These are phyloP conservation scores for Alternaria arbusti DNA, from an alignment of 2,329 filamentous ascomycete genomes.

Conservation along the genomic window DNA sequence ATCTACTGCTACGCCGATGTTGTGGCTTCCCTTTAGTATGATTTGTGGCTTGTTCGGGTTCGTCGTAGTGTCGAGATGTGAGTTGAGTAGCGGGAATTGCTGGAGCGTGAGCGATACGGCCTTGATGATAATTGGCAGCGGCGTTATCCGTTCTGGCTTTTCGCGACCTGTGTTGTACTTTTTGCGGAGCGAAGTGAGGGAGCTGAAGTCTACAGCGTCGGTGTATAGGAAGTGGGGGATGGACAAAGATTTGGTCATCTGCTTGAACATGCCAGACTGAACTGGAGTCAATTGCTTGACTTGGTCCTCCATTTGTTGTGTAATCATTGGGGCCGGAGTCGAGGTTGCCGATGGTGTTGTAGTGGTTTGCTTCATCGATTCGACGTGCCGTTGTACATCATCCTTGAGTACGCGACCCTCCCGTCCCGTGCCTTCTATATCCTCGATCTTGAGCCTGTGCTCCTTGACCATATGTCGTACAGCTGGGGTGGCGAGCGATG, in stretches of 20 bases:
- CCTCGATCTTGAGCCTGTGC: constrained; percentile 75
- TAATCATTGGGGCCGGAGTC: constrained; percentile 25
- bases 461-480: constrained; percentile 88
- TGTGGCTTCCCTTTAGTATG: constrained; percentile 82
- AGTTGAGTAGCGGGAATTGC: constrained; percentile 85
- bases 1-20: constrained; percentile 96
- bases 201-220: constrained; percentile 83
- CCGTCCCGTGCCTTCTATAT: constrained; percentile 83
- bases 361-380: constrained; percentile 28
- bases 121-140: constrained; percentile 94
- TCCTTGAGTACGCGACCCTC: constrained; percentile 93
- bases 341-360: constrained; percentile 39
- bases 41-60: constrained; percentile 73
- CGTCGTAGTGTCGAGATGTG: constrained; percentile 71
- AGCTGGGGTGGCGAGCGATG: constrained; percentile 85
- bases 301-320: constrained; percentile 64
- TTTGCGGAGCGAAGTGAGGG: constrained; percentile 73
- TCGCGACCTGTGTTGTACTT: constrained; percentile 67
- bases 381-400: constrained; percentile 68
- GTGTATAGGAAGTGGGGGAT: constrained; percentile 97
- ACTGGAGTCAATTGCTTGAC: constrained; percentile 73
- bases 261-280: constrained; percentile 95
- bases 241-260: constrained; percentile 87
- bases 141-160: constrained; percentile 69
- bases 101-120: constrained; percentile 85